Evolutionary conservation across 73 alveolate species (phyloP), one percentile per base, ranked within the genome.

Genomic region (Effrenium voratum): DNA sequence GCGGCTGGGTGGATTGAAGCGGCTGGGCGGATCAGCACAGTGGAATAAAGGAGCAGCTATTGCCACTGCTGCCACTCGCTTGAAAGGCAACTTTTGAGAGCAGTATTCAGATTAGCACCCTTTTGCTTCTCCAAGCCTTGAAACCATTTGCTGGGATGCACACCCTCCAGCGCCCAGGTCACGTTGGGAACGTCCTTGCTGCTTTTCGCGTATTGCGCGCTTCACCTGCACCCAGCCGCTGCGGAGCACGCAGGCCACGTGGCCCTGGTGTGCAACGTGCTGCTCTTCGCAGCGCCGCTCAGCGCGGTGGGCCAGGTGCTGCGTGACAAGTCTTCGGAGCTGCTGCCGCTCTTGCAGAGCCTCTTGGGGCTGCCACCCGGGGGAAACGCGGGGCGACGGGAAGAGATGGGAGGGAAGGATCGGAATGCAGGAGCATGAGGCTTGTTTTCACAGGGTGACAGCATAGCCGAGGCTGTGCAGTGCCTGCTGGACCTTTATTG

Each of bases 251-350:
- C 50, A 34, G 93, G 93, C 19, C 44, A 38, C 22, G 26, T 52
- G 77, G 93, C 93, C 72, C 87, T 90, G 16, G 34, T 90, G 77
- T 76, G 66, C 72, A 90, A 43, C 87, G 87, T 90, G 5, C 49
- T 79, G n/a, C 76, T 90, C 87, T 90, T 90, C 79, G 97, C 97
- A 1, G 72, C 97, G 6, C 97, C 97, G 12, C 44, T 90, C 44
- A 45, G 76, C 3, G 60, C 87, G n/a, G 59, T 90, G 75, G 50
- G 68, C 76, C 57, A 44, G 44, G 97, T 90, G 59, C 47, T 90
- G 45, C 75, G 88, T 8, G 87, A 90, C 57, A 49, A 57, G 76
- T 40, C 75, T 76, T n/a, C 77, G 5, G 97, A 90, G 59, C 68
- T 76, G 43, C 77, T 90, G 88, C 97, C 97, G 40, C 38, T 57